phyloP scores from a whole-genome alignment of 345 rosid genomes.

The Moricandia moricandioides region DNA sequence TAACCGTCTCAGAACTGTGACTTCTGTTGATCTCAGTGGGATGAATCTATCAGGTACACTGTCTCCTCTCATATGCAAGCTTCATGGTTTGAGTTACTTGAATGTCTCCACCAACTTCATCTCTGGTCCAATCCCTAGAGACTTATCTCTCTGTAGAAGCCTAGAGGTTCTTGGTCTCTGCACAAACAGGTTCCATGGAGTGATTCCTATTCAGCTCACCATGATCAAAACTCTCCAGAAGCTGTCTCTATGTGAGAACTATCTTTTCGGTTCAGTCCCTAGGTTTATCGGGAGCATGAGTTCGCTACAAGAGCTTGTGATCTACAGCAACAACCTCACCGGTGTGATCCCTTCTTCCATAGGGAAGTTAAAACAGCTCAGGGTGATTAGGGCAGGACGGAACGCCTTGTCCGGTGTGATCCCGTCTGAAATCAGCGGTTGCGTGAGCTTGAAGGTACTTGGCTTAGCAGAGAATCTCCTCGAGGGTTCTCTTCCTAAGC shows the following conservation, averaged over 20 bases:
- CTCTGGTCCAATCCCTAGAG: conserved; percentile 58
- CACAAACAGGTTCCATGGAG: conserved; percentile 73
- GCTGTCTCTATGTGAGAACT: conserved; percentile 55
- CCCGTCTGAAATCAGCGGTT: conserved; percentile 66
- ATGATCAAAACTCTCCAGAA: conserved; percentile 44
- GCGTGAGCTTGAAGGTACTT: conserved; percentile 61
- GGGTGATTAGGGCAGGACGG: conserved; percentile 64
- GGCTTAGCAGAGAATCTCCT: conserved; percentile 79
- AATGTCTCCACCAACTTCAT: conserved; percentile 56
- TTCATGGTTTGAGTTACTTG: conserved; percentile 41
- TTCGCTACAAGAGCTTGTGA: conserved; percentile 60
- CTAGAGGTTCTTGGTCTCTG: conserved; percentile 57
- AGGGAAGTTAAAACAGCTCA: conserved; percentile 50
- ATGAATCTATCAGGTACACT: conserved; percentile 64
- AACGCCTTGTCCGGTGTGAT: conserved; percentile 66
- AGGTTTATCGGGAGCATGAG: conserved; percentile 49
- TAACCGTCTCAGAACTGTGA: conserved; percentile 45
- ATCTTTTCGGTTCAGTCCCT: conserved; percentile 57
- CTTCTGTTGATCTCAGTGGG: conserved; percentile 47
- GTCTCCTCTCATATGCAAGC: conserved; percentile 56
- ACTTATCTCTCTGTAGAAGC: conserved; percentile 41
- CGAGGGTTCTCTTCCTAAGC: conserved; percentile 64
- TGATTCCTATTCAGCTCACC: conserved; percentile 53
- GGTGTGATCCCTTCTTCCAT: conserved; percentile 58
- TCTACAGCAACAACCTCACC: conserved; percentile 69